A percentile compares a stretch with the other conserved stretches of the same genome.
These are phyloP conservation scores for Dioszegia hungarica DNA, from an alignment of 768 basidiomycete genomes.

Conservation along the genomic window DNA sequence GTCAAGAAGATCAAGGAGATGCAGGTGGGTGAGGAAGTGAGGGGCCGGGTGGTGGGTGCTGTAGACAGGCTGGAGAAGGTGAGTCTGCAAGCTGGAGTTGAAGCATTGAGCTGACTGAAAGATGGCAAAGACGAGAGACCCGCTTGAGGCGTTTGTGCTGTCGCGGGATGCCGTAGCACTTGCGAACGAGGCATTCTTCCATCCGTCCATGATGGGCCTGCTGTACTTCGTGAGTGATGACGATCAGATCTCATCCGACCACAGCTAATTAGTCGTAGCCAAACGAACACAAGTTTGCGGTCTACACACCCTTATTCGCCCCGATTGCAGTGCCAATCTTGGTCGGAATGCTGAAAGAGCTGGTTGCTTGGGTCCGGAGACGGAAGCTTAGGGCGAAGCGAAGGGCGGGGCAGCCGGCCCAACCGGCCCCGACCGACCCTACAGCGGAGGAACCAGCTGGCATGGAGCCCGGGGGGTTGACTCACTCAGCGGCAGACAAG, in stretches of 20 bases:
- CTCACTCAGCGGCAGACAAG: no score
- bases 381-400: slow-evolving; percentile 12
- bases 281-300: slow-evolving; percentile 93
- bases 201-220: slow-evolving; percentile 90
- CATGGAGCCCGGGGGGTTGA: no score
- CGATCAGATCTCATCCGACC: not conserved
- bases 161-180: slow-evolving; percentile 37
- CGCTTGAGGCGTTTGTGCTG: slow-evolving; percentile 21
- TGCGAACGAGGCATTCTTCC: slow-evolving; percentile 75
- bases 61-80: slow-evolving; percentile 72
- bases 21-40: slow-evolving; percentile 78
- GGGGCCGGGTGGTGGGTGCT: slow-evolving; percentile 64
- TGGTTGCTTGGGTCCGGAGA: slow-evolving; percentile 58
- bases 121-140: slow-evolving; percentile 12
- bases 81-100: no score
- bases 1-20: slow-evolving; percentile 84
- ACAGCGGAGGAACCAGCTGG: no score
- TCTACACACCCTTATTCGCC: slow-evolving; percentile 92
- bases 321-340: slow-evolving; percentile 78
- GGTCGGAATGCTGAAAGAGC: slow-evolving; percentile 67
- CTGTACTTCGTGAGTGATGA: slow-evolving; percentile 67
- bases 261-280: slow-evolving; percentile 52
- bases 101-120: slow-evolving; percentile 4
- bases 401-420: not conserved
- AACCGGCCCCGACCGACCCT: no score